Percentiles rank a stretch among this genome's conserved stretches.
Conservation (phyloP, 805 yeast species). For the Pichia cephalocereana region DNA sequence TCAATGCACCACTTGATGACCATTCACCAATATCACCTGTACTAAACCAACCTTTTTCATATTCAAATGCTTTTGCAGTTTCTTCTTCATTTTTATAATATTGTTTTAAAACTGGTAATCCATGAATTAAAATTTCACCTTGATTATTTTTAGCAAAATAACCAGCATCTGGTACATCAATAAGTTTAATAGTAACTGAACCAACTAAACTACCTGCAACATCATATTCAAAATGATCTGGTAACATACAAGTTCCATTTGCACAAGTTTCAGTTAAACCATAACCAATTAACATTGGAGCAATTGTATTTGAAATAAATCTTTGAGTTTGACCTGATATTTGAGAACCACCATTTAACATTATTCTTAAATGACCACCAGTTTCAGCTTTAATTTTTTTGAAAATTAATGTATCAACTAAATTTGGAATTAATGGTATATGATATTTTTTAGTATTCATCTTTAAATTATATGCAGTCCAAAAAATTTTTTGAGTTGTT, state of each 20-base stretch:
- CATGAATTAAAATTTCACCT: conserved; percentile 83
- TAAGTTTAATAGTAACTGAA: conserved; percentile 75
- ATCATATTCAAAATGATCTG: conserved; percentile 56
- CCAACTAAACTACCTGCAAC: conserved; percentile 80
- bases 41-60: conserved; percentile 86
- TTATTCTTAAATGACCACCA: conserved; percentile 72
- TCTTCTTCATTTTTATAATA: conserved; percentile 81
- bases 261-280: conserved; percentile 97
- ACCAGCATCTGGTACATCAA: conserved; percentile 87
- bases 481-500: conserved; percentile 68
- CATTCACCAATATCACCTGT: conserved; percentile 98
- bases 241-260: conserved; percentile 65
- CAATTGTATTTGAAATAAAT: conserved; percentile 65
- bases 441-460: conserved; percentile 49
- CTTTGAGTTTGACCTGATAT: conserved; percentile 72
- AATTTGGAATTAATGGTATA: conserved; percentile 67
- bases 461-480: conserved; percentile 81
- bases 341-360: conserved; percentile 92
- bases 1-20: conserved; percentile 70
- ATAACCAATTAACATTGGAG: conserved; percentile 88
- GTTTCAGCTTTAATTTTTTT: conserved; percentile 88
- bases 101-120: conserved; percentile 62
- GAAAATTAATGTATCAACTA: conserved; percentile 69
- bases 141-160: conserved; percentile 84
- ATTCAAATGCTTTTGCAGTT: conserved; percentile 59